Evolutionary conservation across 305 asterid species (phyloP).

Genomic region (Nicotiana rustica): DNA sequence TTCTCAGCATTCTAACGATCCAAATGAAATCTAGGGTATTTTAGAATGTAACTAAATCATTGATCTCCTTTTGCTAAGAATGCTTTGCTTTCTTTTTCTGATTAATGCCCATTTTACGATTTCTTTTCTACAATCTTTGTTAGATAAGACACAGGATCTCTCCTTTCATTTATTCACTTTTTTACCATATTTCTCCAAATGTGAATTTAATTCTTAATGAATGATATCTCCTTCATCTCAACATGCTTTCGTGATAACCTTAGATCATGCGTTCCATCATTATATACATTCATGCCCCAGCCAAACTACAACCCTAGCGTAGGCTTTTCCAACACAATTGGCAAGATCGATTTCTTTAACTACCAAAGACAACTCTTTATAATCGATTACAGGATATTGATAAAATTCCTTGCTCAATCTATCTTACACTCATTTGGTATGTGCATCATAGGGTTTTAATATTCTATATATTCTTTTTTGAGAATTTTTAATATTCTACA

Average conservation of each 20-base stretch:
- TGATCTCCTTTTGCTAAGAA: neutral
- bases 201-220: slow-evolving; percentile 23
- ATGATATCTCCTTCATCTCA: neutral
- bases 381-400: neutral
- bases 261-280: neutral
- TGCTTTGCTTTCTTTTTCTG: slow-evolving; percentile 15
- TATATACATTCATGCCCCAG: neutral
- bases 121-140: slow-evolving; percentile 20
- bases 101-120: neutral
- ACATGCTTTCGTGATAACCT: neutral
- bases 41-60: neutral
- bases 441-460: neutral
- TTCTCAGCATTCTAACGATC: slow-evolving; percentile 6
- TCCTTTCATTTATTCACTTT: neutral
- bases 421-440: neutral
- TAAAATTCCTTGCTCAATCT: neutral
- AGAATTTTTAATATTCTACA: too few relatives aligned
- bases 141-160: neutral
- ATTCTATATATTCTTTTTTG: neutral
- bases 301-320: neutral
- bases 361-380: neutral
- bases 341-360: slow-evolving; percentile 13
- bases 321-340: neutral
- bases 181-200: slow-evolving; percentile 27
- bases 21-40: slow-evolving; percentile 27